Evolutionary conservation across 805 yeast species (phyloP).

Genomic region (Saccharomycopsis oosterbeekiorum): DNA sequence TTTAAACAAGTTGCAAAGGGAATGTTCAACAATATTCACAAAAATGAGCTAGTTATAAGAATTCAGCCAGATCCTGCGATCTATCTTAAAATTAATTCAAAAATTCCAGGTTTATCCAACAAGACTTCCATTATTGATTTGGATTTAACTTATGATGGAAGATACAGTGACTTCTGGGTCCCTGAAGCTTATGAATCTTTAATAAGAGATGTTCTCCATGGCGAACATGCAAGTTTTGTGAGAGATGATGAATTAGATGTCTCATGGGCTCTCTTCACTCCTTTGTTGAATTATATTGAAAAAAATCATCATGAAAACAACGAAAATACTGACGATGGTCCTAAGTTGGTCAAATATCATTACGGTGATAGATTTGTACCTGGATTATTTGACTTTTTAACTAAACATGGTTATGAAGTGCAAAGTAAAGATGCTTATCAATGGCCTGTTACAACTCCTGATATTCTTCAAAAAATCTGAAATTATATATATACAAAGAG

Average conservation of each 20-base stretch:
- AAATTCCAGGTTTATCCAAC: slow-evolving; percentile 85
- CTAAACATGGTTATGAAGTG: slow-evolving; percentile 63
- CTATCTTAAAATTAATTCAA: slow-evolving; percentile 85
- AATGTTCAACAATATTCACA: slow-evolving; percentile 67
- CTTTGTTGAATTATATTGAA: slow-evolving; percentile 74
- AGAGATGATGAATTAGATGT: slow-evolving; percentile 95
- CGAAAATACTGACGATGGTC: slow-evolving; percentile 41
- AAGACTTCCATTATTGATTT: slow-evolving; percentile 79
- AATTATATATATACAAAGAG: neutral
- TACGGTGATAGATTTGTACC: slow-evolving; percentile 91
- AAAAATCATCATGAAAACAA: neutral
- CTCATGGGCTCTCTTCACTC: slow-evolving; percentile 91
- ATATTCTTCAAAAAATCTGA: slow-evolving; percentile 18
- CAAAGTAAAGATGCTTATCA: slow-evolving; percentile 58
- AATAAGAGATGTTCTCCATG: slow-evolving; percentile 80
- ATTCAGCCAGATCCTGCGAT: slow-evolving; percentile 93
- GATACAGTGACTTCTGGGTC: slow-evolving; percentile 84
- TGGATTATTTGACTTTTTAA: slow-evolving; percentile 49
- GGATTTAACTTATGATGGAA: slow-evolving; percentile 72
- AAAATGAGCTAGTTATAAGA: slow-evolving; percentile 90
- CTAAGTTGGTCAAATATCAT: slow-evolving; percentile 57
- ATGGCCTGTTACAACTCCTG: slow-evolving; percentile 77
- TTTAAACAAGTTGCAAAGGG: slow-evolving; percentile 80
- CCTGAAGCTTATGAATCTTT: slow-evolving; percentile 98
- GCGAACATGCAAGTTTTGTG: slow-evolving; percentile 94